phyloP scores from a whole-genome alignment of 495 filamentous ascomycete genomes.

The Delitschia confertaspora region DNA sequence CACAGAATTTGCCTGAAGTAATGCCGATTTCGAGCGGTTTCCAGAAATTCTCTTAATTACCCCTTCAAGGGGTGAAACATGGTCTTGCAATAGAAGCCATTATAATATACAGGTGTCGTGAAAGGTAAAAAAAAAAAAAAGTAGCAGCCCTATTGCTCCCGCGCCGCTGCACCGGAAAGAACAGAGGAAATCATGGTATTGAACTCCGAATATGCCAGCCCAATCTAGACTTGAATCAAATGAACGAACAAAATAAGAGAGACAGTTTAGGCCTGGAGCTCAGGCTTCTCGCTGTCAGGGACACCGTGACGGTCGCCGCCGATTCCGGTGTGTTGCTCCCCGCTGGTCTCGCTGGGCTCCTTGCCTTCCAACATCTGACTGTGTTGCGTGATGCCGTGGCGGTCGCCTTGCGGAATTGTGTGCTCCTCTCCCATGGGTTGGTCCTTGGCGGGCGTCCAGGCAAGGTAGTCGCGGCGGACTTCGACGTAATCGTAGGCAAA shows the following conservation, averaged over 20 bases:
- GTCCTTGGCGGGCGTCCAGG: constrained; percentile 82
- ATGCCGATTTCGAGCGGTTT: no score
- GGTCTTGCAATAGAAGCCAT: no score
- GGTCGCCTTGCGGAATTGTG: constrained; percentile 55
- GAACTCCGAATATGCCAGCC: no score
- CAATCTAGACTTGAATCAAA: no score
- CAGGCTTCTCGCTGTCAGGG: constrained; percentile 19
- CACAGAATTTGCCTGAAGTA: no score
- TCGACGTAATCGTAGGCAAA: constrained; percentile 99
- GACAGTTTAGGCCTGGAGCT: constrained; percentile 8
- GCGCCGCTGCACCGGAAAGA: constrained; percentile 8
- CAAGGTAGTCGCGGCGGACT: constrained; percentile 92
- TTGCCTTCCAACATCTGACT: constrained; percentile 61
- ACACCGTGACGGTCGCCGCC: constrained; percentile 34
- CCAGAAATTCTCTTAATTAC: no score
- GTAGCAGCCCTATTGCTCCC: no score
- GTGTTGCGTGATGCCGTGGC: constrained; percentile 78
- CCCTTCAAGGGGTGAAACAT: no score
- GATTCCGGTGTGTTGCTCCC: constrained; percentile 36
- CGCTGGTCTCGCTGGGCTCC: constrained; percentile 43
- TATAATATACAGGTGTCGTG: no score
- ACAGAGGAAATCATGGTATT: no score
- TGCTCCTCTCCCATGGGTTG: constrained; percentile 51
- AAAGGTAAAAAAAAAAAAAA: no score
- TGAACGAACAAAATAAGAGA: neutral